Evolutionary conservation across 2,329 filamentous ascomycete species (phyloP).

Genomic region (Microcera coccophila): DNA sequence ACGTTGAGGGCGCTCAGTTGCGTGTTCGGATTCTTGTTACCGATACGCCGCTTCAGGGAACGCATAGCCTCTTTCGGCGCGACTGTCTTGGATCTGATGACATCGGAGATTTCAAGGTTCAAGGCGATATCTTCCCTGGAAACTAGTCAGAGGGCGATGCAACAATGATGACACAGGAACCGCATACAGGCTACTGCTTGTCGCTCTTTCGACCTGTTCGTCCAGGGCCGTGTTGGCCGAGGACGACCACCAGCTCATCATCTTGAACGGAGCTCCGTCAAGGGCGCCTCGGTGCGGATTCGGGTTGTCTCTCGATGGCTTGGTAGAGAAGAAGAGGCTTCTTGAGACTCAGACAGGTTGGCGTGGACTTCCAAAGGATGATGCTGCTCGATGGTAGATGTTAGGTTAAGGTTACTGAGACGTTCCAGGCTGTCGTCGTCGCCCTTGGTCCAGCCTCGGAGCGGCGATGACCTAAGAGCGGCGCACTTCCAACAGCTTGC

Average conservation of each 20-base stretch:
- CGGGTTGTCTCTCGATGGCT: slow-evolving; percentile 4
- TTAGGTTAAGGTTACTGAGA: slow-evolving; percentile 6
- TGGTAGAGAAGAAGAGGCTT: slow-evolving; percentile 5
- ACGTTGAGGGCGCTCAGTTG: slow-evolving; percentile 94
- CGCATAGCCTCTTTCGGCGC: slow-evolving; percentile 98
- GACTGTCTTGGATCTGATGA: slow-evolving; percentile 95
- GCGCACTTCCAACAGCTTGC: slow-evolving; percentile 17
- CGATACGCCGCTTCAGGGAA: slow-evolving; percentile 87
- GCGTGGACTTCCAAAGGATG: neutral
- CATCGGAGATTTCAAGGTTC: slow-evolving; percentile 96
- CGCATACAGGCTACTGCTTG: slow-evolving; percentile 82
- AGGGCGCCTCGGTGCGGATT: slow-evolving; percentile 2
- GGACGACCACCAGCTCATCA: slow-evolving; percentile 96
- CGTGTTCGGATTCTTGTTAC: slow-evolving; percentile 95
- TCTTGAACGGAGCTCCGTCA: slow-evolving; percentile 30
- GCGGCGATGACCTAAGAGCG: slow-evolving; percentile 16
- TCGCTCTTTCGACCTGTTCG: slow-evolving; percentile 94
- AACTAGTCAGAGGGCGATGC: slow-evolving; percentile 1
- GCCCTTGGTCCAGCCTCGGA: slow-evolving; percentile 23
- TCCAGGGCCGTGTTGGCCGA: slow-evolving; percentile 87
- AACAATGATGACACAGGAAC: slow-evolving; percentile 12
- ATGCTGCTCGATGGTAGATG: neutral
- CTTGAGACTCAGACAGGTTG: neutral
- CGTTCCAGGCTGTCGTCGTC: slow-evolving; percentile 20
- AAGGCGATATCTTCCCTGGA: slow-evolving; percentile 88